phyloP scores from a whole-genome alignment of 352 stramenopile genomes.

The Globisporangium middletonii region DNA sequence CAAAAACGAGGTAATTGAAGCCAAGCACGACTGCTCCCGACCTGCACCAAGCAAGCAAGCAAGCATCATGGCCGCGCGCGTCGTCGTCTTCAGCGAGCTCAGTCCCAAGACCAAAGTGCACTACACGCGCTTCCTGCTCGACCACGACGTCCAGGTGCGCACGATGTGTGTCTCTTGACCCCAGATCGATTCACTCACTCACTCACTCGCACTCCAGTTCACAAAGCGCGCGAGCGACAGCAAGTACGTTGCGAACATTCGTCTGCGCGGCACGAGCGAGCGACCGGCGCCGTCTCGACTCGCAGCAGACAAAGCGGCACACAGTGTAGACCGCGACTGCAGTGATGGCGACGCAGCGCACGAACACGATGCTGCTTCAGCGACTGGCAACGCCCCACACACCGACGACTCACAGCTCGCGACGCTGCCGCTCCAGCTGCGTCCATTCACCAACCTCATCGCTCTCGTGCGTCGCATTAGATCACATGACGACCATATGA shows the following conservation, averaged over 20 bases:
- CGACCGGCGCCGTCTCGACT: background rate
- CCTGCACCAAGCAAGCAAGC: too few relatives aligned
- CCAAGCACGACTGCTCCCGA: too few relatives aligned
- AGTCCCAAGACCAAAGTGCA: slow-evolving; percentile 45
- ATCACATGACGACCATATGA: background rate
- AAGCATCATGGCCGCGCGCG: slow-evolving; percentile 13
- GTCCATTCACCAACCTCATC: slow-evolving; percentile 30
- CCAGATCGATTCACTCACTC: too few relatives aligned
- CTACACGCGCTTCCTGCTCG: slow-evolving; percentile 68
- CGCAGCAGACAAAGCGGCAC: background rate
- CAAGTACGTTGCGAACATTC: slow-evolving; percentile 52
- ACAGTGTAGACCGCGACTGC: background rate
- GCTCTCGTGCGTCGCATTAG: slow-evolving; percentile 17
- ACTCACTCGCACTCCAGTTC: slow-evolving; percentile 28
- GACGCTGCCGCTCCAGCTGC: slow-evolving; percentile 9
- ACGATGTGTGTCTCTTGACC: too few relatives aligned
- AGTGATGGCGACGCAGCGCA: background rate
- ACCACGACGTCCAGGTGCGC: slow-evolving; percentile 51
- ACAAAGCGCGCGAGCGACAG: slow-evolving; percentile 37
- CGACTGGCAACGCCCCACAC: background rate
- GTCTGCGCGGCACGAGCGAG: slow-evolving; percentile 12
- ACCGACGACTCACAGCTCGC: background rate
- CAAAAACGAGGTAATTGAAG: too few relatives aligned
- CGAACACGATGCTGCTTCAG: background rate
- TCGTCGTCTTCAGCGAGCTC: slow-evolving; percentile 64